Evolutionary conservation across 768 basidiomycete genomes (phyloP).

Genomic region (Rossbeevera mucosa): DNA sequence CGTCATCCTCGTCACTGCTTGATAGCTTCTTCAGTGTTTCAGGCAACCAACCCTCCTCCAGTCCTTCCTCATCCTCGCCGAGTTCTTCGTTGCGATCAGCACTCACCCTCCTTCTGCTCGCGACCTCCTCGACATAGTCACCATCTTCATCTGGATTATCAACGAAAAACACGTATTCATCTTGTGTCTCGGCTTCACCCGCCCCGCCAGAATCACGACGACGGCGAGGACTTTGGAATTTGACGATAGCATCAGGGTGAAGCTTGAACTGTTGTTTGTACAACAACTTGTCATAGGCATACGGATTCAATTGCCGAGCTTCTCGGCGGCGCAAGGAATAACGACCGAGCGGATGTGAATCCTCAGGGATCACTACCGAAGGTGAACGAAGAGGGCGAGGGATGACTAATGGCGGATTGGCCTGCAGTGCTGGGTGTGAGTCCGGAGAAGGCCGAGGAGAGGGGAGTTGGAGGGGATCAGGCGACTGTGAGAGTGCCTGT

Average conservation of each 20-base stretch:
- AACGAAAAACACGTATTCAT: conserved; percentile 25
- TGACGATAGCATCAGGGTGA: conserved; percentile 68
- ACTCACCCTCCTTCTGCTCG: conserved; percentile 7
- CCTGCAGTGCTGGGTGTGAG: background rate
- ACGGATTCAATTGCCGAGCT: conserved; percentile 57
- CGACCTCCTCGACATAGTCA: conserved; percentile 23
- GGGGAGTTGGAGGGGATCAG: conserved; percentile 22
- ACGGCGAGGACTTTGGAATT: conserved; percentile 36
- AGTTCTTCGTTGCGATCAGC: background rate
- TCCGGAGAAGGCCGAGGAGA: conserved; percentile 3
- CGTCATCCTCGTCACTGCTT: conserved; percentile 42
- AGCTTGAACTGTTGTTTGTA: conserved; percentile 50
- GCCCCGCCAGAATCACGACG: conserved; percentile 23
- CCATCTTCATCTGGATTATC: conserved; percentile 23
- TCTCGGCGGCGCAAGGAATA: conserved; percentile 56
- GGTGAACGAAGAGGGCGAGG: conserved; percentile 1
- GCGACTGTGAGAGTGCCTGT: conserved; percentile 13
- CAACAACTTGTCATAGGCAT: conserved; percentile 46
- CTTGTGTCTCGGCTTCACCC: conserved; percentile 29
- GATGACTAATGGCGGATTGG: conserved; percentile 1
- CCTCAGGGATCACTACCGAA: conserved; percentile 12
- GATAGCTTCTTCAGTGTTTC: conserved; percentile 35
- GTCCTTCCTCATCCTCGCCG: background rate
- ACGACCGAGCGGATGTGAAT: conserved; percentile 26
- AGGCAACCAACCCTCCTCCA: conserved; percentile 27